Evolutionary conservation across 176 grass and related monocot genomes (phyloP), one percentile per base, ranked within the genome.

Genomic region (Zea mays): DNA sequence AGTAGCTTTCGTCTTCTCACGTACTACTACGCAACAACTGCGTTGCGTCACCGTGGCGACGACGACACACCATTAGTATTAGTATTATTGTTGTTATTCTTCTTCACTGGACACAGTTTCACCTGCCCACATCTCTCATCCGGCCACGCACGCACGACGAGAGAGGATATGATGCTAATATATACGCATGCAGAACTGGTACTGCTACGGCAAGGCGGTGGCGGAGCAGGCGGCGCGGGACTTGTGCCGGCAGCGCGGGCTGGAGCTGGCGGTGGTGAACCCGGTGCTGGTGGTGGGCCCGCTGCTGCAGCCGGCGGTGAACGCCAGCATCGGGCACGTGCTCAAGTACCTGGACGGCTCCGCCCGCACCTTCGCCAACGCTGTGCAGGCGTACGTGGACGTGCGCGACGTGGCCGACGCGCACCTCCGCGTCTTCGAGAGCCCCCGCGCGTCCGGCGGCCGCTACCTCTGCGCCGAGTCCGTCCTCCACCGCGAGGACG

Each of bases 321-420:
- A 97, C 76, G 95, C 91, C 41, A 97, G 95, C 82, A 81, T 88
- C 73, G 63, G 16, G 8, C 95, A 97, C 85, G 56, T 97, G 19
- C 36, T 94, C 58, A 97, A 97, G 85, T 97, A 97, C 87, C 83
- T 97, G 0, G 89, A 97, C 59, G 95, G 95, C 33, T 94, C 95
- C 0, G 91, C 79, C 14, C 79, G 71, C 63, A 93, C 66, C 59
- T 97, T 84, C 85, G 65, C 91, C 85, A 97, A 97, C 71, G 95
- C 95, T 9, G 95, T 97, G 10, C 95, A 94, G 83, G 91, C 85
- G 11, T 97, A 97, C 73, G 95, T 97, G 6, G 88, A 97, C 87
- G 95, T 97, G 35, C 85, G 95, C 49, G 95, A 97, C 80, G 91
- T 92, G 35, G 95, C 95, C 41, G 82, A 57, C 63, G 95, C 91